A percentile compares a stretch with the other conserved stretches of the same genome.
Conservation (phyloP, 768 basidiomycete genomes). For the Butyriboletus loyo region DNA sequence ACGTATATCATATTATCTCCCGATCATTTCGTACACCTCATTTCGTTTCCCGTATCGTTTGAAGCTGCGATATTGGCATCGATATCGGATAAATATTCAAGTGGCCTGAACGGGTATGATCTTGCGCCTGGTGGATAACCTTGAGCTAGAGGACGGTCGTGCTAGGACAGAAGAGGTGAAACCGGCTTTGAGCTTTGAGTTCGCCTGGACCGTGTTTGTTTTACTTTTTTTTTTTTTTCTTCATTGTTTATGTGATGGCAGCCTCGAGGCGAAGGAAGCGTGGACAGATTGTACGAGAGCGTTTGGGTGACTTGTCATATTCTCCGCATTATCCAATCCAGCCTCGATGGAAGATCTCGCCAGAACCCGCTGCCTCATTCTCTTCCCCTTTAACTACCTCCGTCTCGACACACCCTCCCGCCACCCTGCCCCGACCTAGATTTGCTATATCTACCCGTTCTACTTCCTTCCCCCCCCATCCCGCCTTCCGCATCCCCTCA, state of each 20-base stretch:
- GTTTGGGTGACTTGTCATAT: not conserved
- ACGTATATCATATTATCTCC: slow-evolving; percentile 24
- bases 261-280: slow-evolving; percentile 29
- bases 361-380: slow-evolving; percentile 4
- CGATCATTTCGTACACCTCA: slow-evolving; percentile 20
- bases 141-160: slow-evolving; percentile 2
- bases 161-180: slow-evolving; percentile 16
- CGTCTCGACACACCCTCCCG: not conserved
- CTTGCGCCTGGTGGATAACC: slow-evolving; percentile 7
- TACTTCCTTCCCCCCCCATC: slow-evolving; percentile 1
- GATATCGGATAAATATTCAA: slow-evolving; percentile 23
- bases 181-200: too few species aligned
- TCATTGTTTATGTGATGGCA: slow-evolving; percentile 12
- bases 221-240: not conserved
- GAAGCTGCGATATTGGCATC: slow-evolving; percentile 16
- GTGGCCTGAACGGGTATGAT: slow-evolving; percentile 2
- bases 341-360: slow-evolving; percentile 20
- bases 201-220: not conserved
- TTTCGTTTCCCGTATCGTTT: slow-evolving; percentile 15
- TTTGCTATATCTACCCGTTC: slow-evolving; percentile 18
- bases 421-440: not conserved
- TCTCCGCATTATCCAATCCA: slow-evolving; percentile 26
- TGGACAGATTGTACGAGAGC: slow-evolving; percentile 8
- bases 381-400: slow-evolving; percentile 4
- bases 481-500: slow-evolving; percentile 13